Evolutionary conservation across 169 alveolate species (phyloP), one percentile per base, ranked within the genome.

Genomic region (Eimeria tenella): DNA sequence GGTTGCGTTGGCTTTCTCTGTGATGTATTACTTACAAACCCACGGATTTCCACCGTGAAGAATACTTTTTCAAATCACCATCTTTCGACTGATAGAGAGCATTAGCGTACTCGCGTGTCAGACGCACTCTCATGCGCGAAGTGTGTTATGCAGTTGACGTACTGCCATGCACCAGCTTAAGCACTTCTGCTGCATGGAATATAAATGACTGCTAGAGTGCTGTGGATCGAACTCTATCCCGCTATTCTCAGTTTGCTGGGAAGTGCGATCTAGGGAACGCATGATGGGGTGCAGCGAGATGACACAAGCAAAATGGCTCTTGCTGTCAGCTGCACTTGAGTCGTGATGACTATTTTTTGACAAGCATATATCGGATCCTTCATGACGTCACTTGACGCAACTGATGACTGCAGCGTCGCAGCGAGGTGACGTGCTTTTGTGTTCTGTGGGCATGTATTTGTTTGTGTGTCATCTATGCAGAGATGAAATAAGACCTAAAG

Each of bases 361-460:
- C 88, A 79, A 79, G 88, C 88, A 79, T 79, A 79, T 79, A 55
- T 79, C 88, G 88, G 88, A 79, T 11, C 31, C 6, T 6, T 50
- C 55, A 52, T 79, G 88, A 79, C 70, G 88, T 79, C 21, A 79
- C 71, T 15, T 19, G n/a, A 53, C 49, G n/a, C 11, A 5, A n/a
- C 88, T 79, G 88, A 79, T 23, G 70, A 52, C 49, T 53, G 88
- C 88, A 79, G 71, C 88, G 2, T 42, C 49, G 31, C 42, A 52
- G 8, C 62, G 13, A 31, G 42, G 42, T 31, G 42, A 2, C 42
- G 42, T 31, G 42, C 2, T 31, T 31, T 31, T 31, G 42, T 31
- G 42, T 0, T 1, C 2, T 31, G 42, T 77, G 87, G 65, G n/a
- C 19, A 73, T 23, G 56, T 31, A 3, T 31, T 31, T 15, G 77